Conservation (phyloP, 306 rosid genomes). For the Castanea crenata region DNA sequence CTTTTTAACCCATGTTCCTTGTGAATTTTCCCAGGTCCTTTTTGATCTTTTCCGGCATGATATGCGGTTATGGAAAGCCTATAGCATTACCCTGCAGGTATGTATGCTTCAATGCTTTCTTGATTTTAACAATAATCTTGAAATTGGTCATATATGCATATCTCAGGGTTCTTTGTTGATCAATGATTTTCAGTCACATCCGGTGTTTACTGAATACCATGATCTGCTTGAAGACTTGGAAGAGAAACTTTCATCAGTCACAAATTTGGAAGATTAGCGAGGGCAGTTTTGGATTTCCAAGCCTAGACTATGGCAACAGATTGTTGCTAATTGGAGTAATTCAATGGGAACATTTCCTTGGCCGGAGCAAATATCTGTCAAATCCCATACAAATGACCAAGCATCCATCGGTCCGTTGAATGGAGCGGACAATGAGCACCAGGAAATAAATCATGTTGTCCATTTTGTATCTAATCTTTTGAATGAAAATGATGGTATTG, state of each 20-base stretch:
- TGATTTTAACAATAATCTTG: not conserved
- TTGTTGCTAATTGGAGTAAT: conserved; percentile 29
- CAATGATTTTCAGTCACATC: conserved; percentile 51
- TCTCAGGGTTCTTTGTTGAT: conserved; percentile 9
- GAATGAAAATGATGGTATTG: not conserved
- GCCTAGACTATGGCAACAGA: conserved; percentile 19
- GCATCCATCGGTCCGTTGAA: not conserved
- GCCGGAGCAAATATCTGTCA: conserved; percentile 2
- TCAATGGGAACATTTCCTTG: conserved; percentile 13
- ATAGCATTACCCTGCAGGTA: conserved; percentile 81
- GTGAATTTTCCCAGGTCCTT: conserved; percentile 58
- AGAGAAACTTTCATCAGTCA: conserved; percentile 57
- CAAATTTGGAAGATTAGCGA: conserved; percentile 41
- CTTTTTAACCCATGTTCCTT: conserved; percentile 8
- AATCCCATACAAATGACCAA: not conserved
- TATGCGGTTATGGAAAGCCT: conserved; percentile 82
- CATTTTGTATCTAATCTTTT: not conserved
- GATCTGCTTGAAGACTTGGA: conserved; percentile 80
- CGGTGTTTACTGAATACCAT: conserved; percentile 61
- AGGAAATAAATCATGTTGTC: not conserved
- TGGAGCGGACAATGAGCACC: not conserved
- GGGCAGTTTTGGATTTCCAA: conserved; percentile 16
- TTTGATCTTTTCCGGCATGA: conserved; percentile 83
- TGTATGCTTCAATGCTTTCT: conserved; percentile 7
- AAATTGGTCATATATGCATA: not conserved